A percentile compares a stretch with the other conserved stretches of the same genome.
These are phyloP conservation scores for Candida nitratophila DNA, from an alignment of 805 yeast species.

Conservation along the genomic window DNA sequence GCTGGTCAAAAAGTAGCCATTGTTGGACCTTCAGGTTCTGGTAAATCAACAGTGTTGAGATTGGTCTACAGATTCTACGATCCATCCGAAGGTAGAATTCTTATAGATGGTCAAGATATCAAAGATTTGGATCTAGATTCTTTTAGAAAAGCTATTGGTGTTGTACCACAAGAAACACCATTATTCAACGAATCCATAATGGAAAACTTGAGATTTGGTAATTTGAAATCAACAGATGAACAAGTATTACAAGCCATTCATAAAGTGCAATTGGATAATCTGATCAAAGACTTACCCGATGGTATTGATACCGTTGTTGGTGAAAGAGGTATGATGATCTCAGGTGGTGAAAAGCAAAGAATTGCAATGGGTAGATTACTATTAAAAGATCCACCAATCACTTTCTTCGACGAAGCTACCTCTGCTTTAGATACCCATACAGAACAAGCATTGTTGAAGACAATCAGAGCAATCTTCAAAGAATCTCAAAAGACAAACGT, in stretches of 20 bases:
- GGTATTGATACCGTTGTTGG: slow-evolving; percentile 87
- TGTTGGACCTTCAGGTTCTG: slow-evolving; percentile 96
- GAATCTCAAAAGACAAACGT: slow-evolving; percentile 62
- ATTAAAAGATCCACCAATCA: slow-evolving; percentile 78
- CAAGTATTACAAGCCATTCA: slow-evolving; percentile 60
- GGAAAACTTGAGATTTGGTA: slow-evolving; percentile 85
- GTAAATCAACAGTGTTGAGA: slow-evolving; percentile 84
- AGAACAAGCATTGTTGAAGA: slow-evolving; percentile 73
- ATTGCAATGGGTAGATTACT: slow-evolving; percentile 90
- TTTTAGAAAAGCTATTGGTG: slow-evolving; percentile 70
- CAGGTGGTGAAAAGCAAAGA: slow-evolving; percentile 98
- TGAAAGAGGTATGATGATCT: slow-evolving; percentile 97
- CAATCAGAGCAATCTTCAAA: slow-evolving; percentile 61
- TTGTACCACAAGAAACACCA: slow-evolving; percentile 98
- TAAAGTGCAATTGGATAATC: slow-evolving; percentile 59
- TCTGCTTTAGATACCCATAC: slow-evolving; percentile 96
- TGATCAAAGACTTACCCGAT: slow-evolving; percentile 70
- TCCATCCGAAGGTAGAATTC: slow-evolving; percentile 65
- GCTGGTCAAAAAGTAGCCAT: slow-evolving; percentile 89
- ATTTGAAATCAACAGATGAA: slow-evolving; percentile 61
- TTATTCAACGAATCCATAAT: slow-evolving; percentile 83
- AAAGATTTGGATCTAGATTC: slow-evolving; percentile 67
- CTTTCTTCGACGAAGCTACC: slow-evolving; percentile 96
- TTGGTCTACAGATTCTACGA: slow-evolving; percentile 88
- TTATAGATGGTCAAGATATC: slow-evolving; percentile 87